phyloP scores from a whole-genome alignment of 306 rosid genomes.

The Canavalia gladiata region DNA sequence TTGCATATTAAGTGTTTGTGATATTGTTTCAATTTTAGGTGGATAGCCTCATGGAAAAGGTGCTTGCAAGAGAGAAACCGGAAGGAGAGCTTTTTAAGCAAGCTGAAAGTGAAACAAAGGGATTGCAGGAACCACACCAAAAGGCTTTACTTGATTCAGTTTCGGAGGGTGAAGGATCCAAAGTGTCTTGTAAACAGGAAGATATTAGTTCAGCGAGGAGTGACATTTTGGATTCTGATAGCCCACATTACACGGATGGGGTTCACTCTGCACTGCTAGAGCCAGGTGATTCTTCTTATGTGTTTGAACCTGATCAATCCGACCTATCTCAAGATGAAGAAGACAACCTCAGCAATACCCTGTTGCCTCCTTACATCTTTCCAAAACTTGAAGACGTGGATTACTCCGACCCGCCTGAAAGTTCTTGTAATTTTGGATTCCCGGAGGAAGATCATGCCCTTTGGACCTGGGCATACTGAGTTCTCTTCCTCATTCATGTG shows the following conservation, averaged over 20 bases:
- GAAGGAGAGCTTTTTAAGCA: constrained; percentile 31
- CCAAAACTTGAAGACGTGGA: constrained; percentile 70
- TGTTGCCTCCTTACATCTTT: constrained; percentile 66
- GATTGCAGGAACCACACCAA: constrained; percentile 43
- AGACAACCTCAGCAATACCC: constrained; percentile 60
- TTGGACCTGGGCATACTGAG: constrained; percentile 79
- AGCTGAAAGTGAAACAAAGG: constrained; percentile 59
- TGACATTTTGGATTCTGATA: constrained; percentile 77
- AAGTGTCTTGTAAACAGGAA: constrained; percentile 65
- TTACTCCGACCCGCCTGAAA: constrained; percentile 70
- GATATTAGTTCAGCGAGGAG: constrained; percentile 72
- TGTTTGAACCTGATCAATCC: constrained; percentile 71
- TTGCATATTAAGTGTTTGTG: neutral
- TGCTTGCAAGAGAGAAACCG: constrained; percentile 56
- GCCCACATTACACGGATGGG: constrained; percentile 72
- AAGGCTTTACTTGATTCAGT: constrained; percentile 49
- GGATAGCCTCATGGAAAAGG: constrained; percentile 59
- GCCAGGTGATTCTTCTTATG: constrained; percentile 68
- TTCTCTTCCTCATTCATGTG: constrained; percentile 1
- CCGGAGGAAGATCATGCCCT: constrained; percentile 76
- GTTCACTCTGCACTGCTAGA: constrained; percentile 67
- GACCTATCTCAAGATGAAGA: constrained; percentile 87
- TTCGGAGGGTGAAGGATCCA: constrained; percentile 69
- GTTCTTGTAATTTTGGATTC: constrained; percentile 70
- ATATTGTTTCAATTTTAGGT: constrained; percentile 53